Conservation (phyloP, 352 stramenopile genomes). For the Phytopythium vexans region DNA sequence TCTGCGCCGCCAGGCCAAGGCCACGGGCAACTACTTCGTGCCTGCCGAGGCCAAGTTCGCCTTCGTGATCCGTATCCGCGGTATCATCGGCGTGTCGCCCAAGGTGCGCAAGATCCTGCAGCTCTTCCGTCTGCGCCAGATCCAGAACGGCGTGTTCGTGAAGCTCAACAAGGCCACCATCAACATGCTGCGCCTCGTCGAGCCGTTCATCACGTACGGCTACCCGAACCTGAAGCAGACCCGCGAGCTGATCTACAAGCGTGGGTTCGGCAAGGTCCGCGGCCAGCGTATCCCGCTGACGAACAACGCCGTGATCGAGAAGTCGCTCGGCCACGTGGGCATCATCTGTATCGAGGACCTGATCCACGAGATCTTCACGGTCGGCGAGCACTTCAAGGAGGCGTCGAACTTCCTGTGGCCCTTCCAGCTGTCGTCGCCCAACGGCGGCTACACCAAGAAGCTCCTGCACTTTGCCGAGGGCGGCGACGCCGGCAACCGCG, state of each 20-base stretch:
- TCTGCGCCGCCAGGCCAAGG: slow-evolving; percentile 95
- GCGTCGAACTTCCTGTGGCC: slow-evolving; percentile 99
- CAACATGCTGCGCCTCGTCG: slow-evolving; percentile 99
- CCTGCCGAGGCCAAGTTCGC: slow-evolving; percentile 97
- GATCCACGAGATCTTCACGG: slow-evolving; percentile 99
- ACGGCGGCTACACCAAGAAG: slow-evolving; percentile 94
- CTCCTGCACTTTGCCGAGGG: slow-evolving; percentile 93
- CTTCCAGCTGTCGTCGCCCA: slow-evolving; percentile 98
- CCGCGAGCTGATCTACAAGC: slow-evolving; percentile 99
- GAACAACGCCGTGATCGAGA: slow-evolving; percentile 97
- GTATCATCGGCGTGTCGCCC: slow-evolving; percentile 95
- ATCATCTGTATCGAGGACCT: slow-evolving; percentile 99
- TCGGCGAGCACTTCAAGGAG: slow-evolving; percentile 99
- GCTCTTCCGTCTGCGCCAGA: slow-evolving; percentile 98
- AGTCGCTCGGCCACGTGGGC: slow-evolving; percentile 92
- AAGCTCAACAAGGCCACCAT: slow-evolving; percentile 99
- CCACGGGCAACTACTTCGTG: slow-evolving; percentile 96
- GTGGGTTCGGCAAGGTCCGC: slow-evolving; percentile 98
- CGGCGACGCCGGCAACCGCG: slow-evolving; percentile 91
- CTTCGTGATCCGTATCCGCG: slow-evolving; percentile 98
- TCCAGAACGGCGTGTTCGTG: slow-evolving; percentile 99
- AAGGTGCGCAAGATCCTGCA: slow-evolving; percentile 98
- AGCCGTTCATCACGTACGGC: slow-evolving; percentile 98
- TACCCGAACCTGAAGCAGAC: slow-evolving; percentile 98
- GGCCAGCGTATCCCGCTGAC: slow-evolving; percentile 97